Evolutionary conservation across 2,329 filamentous ascomycete species (phyloP), one percentile per base, ranked within the genome.

Genomic region (Aspergillus nomiae): DNA sequence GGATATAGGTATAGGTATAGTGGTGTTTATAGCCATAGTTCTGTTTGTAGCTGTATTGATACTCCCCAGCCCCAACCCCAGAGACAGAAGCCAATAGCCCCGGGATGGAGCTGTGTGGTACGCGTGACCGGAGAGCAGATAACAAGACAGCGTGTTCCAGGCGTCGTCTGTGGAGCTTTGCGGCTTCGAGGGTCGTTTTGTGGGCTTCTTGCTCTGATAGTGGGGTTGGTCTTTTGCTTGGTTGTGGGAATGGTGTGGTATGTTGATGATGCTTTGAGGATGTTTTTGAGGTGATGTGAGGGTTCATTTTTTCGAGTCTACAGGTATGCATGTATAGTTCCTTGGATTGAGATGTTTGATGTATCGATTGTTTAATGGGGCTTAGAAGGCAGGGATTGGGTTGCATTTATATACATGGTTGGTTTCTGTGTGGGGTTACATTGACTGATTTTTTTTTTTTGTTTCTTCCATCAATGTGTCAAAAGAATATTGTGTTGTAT

Each of bases 131-230:
- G n/a, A 67, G 12, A 0, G 61, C 65, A 4, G 60, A 64, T 6
- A 43, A 54, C 2, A 65, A 34, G 21, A 62, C 8, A 2, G 65
- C 65, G 48, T 65, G 48, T 32, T 65, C 63, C 9, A 61, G 32
- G 0, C 46, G 56, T 12, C 65, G 65, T 43, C 38, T 36, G 19
- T 51, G 50, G 4, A 67, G 65, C 41, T 62, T 63, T 2, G 56
- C 50, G 11, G 38, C 19, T 55, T 67, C 63, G 21, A 48, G 50
- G 12, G 38, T 38, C 3, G 65, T 65, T 50, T 62, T 60, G 3
- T 60, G 50, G 34, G 19, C n/a, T 57, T 62, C 58, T 4, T 14
- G 43, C 6, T 16, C 34, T 26, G 26, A 34, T 36, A 3, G 8
- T 41, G 16, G 16, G n/a, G 7, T 30, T 19, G 21, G 48, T 2